Base-by-base conservation (phyloP, 495 filamentous ascomycete species). In the Polyplosphaeria fusca region DNA sequence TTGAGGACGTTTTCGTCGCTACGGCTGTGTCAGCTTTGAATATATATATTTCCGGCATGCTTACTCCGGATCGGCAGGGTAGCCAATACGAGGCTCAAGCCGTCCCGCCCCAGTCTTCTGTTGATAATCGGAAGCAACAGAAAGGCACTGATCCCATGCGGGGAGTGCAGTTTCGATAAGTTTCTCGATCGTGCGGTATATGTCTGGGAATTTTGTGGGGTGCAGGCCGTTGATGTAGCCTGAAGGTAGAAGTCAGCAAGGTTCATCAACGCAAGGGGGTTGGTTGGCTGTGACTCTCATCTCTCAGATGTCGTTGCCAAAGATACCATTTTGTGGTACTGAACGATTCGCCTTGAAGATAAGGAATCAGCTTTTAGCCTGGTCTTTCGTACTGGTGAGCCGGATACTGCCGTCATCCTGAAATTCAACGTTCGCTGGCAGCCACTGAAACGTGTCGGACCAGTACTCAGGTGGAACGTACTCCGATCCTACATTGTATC, bases 201-300 rank as follows among this genome's bases (percentile, higher is more conserved):
- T 41, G 9, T 41, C 39, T 2, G 32, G n/a, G 19, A 52, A 57
- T 22, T 57, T 57, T 26, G 16, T 26, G 14, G 59, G 59, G 47
- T 57, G 59, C 3, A 62, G 46, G 35, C 57, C 57, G 47, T 62
- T 62, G 19, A 62, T 42, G 42, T 62, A 57, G 52, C n/a, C n/a
- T n/a, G n/a, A n/a, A n/a, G n/a, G n/a, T n/a, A n/a, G n/a, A n/a
- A n/a, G n/a, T n/a, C n/a, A n/a, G n/a, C n/a, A n/a, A n/a, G n/a
- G n/a, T n/a, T n/a, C n/a, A n/a, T n/a, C n/a, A n/a, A n/a, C n/a
- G n/a, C n/a, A n/a, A n/a, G n/a, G n/a, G n/a, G n/a, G n/a, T n/a
- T n/a, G n/a, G n/a, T n/a, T n/a, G n/a, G n/a, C n/a, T n/a, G n/a
- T n/a, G n/a, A n/a, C n/a, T n/a, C n/a, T n/a, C n/a, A n/a, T n/a